Base-by-base conservation (phyloP, 2,329 filamentous ascomycete species). In the Lojkania enalia region DNA sequence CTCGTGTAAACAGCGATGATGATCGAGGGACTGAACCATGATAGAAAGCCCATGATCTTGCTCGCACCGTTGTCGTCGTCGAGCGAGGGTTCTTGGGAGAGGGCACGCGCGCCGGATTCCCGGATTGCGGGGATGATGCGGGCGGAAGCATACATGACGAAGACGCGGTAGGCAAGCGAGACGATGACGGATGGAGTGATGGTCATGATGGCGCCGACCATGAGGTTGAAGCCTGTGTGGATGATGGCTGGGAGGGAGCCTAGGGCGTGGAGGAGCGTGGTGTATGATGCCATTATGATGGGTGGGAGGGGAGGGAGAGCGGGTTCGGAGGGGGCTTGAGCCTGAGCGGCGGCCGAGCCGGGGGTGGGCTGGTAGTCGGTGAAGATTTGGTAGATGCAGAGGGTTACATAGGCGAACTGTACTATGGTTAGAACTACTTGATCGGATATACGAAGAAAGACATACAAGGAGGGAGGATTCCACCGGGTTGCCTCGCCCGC, bases 311-410 rank as follows among this genome's bases (percentile, higher is more conserved):
- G 94, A 29, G 94, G 94, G 50, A 97, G 94, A 19, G 95, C 91
- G n/a, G 88, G 84, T 48, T 95, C 87, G 12, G 81, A 65, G 12
- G 79, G 73, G 13, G 74, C 72, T 35, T 78, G 78, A 11, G 33
- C 33, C 3, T 77, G 71, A 13, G 70, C 67, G 20, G 83, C 79
- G 21, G 79, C 75, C 20, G 80, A 64, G 27, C 59, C 76, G 12
- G 71, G 83, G 3, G 88, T 91, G 2, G 94, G 90, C 57, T 92
- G 83, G 72, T 97, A 97, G 72, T 99, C 94, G 61, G 94, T 99
- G 71, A 97, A 97, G 70, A 97, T 97, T 71, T 99, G 94, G 74
- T 97, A 99, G 64, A 97, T 88, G 75, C 92, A 97, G 51, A 99
- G 85, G n/a, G 96, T 94, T 49, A 96, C 84, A 71, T 99, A 99